Conservation (phyloP, 192 early-diverging fungal species). For the Backusella australiensis region DNA sequence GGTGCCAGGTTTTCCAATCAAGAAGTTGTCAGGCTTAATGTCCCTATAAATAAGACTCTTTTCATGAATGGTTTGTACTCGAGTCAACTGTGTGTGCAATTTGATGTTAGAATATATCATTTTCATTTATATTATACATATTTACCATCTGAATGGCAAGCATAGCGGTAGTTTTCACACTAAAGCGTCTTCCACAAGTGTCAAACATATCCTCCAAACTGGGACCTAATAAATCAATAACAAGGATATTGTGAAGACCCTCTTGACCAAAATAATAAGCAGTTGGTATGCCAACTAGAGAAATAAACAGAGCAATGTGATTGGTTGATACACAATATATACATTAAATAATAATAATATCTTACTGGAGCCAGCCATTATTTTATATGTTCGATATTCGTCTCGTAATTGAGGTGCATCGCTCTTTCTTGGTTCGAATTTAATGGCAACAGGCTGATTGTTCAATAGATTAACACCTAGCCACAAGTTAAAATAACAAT, state of each 20-base stretch:
- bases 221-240: slow-evolving; percentile 92
- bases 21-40: slow-evolving; percentile 99
- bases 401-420: slow-evolving; percentile 97
- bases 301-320: neutral
- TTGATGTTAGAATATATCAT: neutral
- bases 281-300: slow-evolving; percentile 78
- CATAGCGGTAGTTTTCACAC: slow-evolving; percentile 94
- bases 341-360: neutral
- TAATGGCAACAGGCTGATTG: slow-evolving; percentile 94
- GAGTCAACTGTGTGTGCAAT: slow-evolving; percentile 44
- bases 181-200: slow-evolving; percentile 86
- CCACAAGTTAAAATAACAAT: neutral
- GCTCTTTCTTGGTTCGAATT: slow-evolving; percentile 94
- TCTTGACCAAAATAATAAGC: slow-evolving; percentile 98
- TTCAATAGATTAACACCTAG: slow-evolving; percentile 83
- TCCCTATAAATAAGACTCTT: slow-evolving; percentile 95
- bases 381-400: slow-evolving; percentile 95
- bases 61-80: slow-evolving; percentile 93
- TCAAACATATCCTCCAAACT: slow-evolving; percentile 96
- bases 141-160: slow-evolving; percentile 88
- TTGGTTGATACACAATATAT: neutral
- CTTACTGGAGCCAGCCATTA: slow-evolving; percentile 71
- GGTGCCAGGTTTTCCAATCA: slow-evolving; percentile 79
- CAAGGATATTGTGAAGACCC: slow-evolving; percentile 91
- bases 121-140: neutral